These are phyloP conservation scores for Salicornia ramosissima DNA, from an alignment of 148 eudicot genomes.

Conservation along the genomic window DNA sequence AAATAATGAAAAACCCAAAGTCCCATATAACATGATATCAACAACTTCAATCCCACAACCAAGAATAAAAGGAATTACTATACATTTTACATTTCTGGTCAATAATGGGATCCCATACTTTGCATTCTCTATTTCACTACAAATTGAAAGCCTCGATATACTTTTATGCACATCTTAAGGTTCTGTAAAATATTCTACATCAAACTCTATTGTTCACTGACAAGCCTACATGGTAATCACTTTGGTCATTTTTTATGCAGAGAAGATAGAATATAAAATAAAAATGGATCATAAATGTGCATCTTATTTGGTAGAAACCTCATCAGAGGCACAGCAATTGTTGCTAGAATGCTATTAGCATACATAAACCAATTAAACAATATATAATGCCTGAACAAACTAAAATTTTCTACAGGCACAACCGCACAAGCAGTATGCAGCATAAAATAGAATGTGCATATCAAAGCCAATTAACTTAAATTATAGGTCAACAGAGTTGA, in stretches of 20 bases:
- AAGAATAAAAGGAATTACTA: no score
- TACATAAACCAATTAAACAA: background rate
- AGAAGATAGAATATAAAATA: background rate
- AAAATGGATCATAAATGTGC: background rate
- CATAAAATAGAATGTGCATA: background rate
- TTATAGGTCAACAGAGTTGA: background rate
- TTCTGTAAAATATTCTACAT: background rate
- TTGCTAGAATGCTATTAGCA: no score
- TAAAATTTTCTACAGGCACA: background rate
- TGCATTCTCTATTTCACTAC: no score
- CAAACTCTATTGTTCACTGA: background rate
- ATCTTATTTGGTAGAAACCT: background rate
- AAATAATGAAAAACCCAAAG: no score
- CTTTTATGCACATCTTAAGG: background rate
- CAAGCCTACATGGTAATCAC: background rate
- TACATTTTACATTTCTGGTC: background rate
- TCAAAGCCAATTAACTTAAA: background rate
- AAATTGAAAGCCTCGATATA: background rate
- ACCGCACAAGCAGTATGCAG: background rate
- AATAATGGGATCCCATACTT: no score
- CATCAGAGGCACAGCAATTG: background rate
- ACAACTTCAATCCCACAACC: no score
- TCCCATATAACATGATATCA: no score
- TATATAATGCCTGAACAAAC: background rate
- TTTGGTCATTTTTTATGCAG: background rate